Percentiles rank a stretch among this genome's conserved stretches.
phyloP scores from a whole-genome alignment of 805 yeast genomes.

The Wickerhamomyces silvicola region DNA sequence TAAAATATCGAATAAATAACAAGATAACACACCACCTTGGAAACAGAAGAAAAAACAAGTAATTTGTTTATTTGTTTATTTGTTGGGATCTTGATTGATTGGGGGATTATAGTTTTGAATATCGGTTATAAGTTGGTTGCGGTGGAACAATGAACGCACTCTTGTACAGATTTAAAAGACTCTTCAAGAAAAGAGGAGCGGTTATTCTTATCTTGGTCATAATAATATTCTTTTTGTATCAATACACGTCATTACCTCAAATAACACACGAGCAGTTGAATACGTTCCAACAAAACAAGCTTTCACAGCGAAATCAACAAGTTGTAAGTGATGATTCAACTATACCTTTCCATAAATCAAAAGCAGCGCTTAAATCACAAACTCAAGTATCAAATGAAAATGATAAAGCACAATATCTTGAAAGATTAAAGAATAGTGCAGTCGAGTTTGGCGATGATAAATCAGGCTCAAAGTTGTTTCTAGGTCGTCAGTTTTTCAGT shows the following conservation, averaged over 20 bases:
- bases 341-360: conserved; percentile 20
- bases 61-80: no score
- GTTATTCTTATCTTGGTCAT: conserved; percentile 7
- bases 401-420: conserved; percentile 3
- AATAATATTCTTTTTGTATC: conserved; percentile 7
- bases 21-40: no score
- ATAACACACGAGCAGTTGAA: conserved; percentile 10
- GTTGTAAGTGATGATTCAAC: conserved; percentile 10
- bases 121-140: neutral
- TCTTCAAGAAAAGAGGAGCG: conserved; percentile 12
- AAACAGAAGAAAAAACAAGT: no score
- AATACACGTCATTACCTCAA: conserved; percentile 11
- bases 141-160: conserved; percentile 2
- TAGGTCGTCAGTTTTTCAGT: conserved; percentile 37
- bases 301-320: conserved; percentile 1
- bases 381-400: conserved; percentile 1
- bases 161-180: conserved; percentile 9
- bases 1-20: no score
- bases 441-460: conserved; percentile 24
- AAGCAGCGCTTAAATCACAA: conserved; percentile 9
- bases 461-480: conserved; percentile 25
- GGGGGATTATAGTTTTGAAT: no score
- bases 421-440: conserved; percentile 18
- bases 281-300: conserved; percentile 4
- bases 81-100: no score